Evolutionary conservation across 169 alveolate genomes (phyloP).

Genomic region (Plasmodium coatneyi): DNA sequence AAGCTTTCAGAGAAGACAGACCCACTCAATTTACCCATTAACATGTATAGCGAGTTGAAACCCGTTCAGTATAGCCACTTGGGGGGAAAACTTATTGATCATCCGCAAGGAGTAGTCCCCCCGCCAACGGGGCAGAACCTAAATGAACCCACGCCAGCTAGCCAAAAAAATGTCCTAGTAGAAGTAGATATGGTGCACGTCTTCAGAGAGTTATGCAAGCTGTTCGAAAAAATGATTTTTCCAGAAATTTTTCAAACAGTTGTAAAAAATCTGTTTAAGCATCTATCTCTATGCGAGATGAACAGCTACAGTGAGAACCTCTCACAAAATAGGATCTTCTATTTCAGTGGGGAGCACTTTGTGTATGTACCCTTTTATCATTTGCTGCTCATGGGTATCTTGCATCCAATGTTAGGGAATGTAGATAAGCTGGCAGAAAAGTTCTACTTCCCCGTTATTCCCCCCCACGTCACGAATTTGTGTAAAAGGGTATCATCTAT

Average conservation of each 20-base stretch:
- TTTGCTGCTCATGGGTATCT: slow-evolving; percentile 36
- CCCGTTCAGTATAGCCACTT: background rate
- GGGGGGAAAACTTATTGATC: background rate
- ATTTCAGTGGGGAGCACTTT: background rate
- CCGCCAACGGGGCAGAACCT: background rate
- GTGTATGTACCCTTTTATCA: slow-evolving; percentile 61
- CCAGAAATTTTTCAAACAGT: slow-evolving; percentile 48
- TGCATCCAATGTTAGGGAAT: slow-evolving; percentile 28
- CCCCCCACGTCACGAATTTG: background rate
- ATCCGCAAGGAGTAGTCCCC: background rate
- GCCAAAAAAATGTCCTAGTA: background rate
- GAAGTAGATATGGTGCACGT: slow-evolving; percentile 47
- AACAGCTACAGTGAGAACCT: slow-evolving; percentile 9
- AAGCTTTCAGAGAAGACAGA: background rate
- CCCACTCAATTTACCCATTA: background rate
- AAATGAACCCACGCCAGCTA: background rate
- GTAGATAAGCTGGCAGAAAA: slow-evolving; percentile 5
- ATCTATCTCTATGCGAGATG: slow-evolving; percentile 34
- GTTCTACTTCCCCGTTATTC: slow-evolving; percentile 19
- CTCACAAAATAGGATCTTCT: slow-evolving; percentile 14
- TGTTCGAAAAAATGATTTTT: slow-evolving; percentile 19
- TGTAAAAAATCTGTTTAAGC: slow-evolving; percentile 18
- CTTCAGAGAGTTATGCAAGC: slow-evolving; percentile 40
- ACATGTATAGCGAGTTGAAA: background rate
- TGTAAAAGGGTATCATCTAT: slow-evolving; percentile 16